Evolutionary conservation across 179 eudicot genomes (phyloP), one percentile per base, ranked within the genome.

Genomic region (Dionaea muscipula): DNA sequence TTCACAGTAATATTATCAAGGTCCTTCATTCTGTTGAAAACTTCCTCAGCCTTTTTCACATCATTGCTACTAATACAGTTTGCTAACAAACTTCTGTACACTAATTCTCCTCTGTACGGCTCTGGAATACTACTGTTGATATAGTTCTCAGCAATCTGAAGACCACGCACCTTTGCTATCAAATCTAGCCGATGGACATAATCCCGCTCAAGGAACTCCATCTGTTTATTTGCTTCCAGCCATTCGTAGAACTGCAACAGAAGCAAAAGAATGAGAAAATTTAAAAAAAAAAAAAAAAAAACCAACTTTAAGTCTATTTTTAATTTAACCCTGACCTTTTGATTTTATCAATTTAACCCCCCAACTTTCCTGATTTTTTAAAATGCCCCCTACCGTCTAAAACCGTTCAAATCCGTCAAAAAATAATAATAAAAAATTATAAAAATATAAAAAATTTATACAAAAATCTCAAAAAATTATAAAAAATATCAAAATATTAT

Each of bases 21-120:
- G 55, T 73, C 72, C 73, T 78, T 88, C 94, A 93, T 93, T 67
- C 77, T 81, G 62, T 82, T 81, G 64, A 84, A 93, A 10, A 85
- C 62, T 62, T 64, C 66, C 76, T 88, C 96, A 3, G 99, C 61
- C 73, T 82, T 93, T 55, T 61, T 63, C 59, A 61, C 49, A 39
- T 79, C 43, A 62, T 18, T 47, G 49, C 28, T 13, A n/a, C 55
- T 19, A 35, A 79, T 83, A 68, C 71, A 75, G 67, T 81, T 88
- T 12, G 84, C 81, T 47, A 93, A 71, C 26, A 78, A 79, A 28
- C 85, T 79, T 61, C 86, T 69, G 64, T 88, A 84, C 27, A 81
- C 58, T 40, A 72, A 15, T 68, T 82, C 94, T 25, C 66, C 63
- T 69, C 77, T 88, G 58, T 52, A 63, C 51, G 84, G 68, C 56